phyloP scores from a whole-genome alignment of 139 green algal species.

The Micromonas commoda region DNA sequence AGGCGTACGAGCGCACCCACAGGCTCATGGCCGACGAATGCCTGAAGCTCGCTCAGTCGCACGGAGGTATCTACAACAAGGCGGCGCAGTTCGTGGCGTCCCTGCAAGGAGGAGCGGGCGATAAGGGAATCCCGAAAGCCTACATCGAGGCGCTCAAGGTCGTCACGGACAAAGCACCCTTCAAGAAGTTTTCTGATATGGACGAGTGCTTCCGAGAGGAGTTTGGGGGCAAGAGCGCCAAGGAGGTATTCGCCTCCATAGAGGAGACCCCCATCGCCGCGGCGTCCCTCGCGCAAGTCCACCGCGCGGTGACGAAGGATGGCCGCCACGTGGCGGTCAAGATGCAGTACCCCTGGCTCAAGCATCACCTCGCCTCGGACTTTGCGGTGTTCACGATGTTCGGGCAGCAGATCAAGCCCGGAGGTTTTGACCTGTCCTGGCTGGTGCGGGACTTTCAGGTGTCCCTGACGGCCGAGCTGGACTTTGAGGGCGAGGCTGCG shows the following conservation, averaged over 20 bases:
- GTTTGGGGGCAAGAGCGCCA: too few species aligned
- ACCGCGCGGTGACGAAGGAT: background rate
- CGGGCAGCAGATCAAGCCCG: background rate
- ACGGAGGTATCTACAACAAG: conserved; percentile 4
- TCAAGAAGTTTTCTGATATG: too few species aligned
- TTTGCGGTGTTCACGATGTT: background rate
- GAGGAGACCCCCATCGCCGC: too few species aligned
- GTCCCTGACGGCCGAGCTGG: background rate
- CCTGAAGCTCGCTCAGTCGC: too few species aligned
- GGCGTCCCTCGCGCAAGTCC: background rate
- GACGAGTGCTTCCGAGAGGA: too few species aligned
- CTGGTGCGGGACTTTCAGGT: conserved; percentile 1
- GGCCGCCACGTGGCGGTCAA: background rate
- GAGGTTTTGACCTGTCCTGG: background rate
- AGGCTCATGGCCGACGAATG: too few species aligned
- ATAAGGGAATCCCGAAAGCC: background rate
- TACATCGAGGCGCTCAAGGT: too few species aligned
- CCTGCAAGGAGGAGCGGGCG: background rate
- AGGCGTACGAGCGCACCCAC: too few species aligned
- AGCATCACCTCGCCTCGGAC: background rate
- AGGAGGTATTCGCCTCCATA: too few species aligned
- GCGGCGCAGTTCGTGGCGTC: background rate
- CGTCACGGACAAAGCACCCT: too few species aligned
- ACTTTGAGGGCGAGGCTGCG: too few species aligned
- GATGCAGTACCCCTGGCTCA: background rate